Evolutionary conservation across 176 grass and related monocot species (phyloP).

Genomic region (Oryza meridionalis): DNA sequence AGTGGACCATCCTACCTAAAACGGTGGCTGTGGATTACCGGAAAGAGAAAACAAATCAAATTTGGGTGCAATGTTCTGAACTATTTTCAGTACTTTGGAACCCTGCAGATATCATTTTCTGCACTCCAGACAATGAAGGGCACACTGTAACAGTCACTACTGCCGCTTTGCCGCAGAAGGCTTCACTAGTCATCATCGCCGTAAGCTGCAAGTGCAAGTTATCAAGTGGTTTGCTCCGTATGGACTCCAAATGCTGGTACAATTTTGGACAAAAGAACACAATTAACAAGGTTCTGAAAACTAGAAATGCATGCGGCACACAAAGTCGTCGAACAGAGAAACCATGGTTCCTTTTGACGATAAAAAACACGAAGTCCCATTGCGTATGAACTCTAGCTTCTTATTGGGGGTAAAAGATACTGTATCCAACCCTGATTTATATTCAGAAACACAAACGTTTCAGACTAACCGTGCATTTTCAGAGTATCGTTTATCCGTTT

Average conservation of each 20-base stretch:
- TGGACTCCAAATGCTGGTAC: not conserved
- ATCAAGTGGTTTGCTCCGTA: not conserved
- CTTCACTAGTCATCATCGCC: not conserved
- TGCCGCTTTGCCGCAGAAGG: not conserved
- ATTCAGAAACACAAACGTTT: not conserved
- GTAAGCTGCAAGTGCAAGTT: not conserved
- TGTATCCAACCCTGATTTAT: not conserved
- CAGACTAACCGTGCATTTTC: not conserved
- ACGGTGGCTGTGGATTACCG: not conserved
- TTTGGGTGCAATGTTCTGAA: not conserved
- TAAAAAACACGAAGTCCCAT: not conserved
- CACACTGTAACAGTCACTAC: not conserved
- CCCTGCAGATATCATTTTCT: not conserved
- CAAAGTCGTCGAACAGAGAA: not conserved
- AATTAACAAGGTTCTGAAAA: not conserved
- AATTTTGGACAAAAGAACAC: not conserved
- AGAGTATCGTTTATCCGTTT: not conserved
- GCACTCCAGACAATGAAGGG: not conserved
- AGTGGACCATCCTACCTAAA: constrained; percentile 23
- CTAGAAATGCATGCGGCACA: not conserved
- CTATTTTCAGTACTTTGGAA: not conserved
- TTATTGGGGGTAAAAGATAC: not conserved
- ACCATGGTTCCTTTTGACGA: not conserved
- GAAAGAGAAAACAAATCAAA: not conserved
- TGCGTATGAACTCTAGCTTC: constrained; percentile 19